Base-by-base conservation (phyloP, 331 rosid species). In the Phaseolus coccineus region DNA sequence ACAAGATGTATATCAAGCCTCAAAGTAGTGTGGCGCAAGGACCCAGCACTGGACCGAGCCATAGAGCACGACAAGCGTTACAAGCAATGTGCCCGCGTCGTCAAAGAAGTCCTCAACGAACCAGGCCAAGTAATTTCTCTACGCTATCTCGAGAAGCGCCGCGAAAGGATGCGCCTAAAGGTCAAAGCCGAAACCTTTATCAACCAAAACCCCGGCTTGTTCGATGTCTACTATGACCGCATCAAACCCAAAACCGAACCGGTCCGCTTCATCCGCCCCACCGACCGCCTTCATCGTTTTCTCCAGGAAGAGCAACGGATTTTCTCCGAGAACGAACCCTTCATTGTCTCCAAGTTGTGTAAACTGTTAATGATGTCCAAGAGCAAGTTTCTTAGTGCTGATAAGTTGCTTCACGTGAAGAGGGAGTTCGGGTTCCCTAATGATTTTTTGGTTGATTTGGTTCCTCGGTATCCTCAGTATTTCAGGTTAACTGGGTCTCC, bases 21-120 rank as follows among this genome's bases (percentile, higher is more conserved):
- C 61, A 90, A 90, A 82, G 97, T 91, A 9, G 82, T 63, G 10
- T 92, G 98, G 98, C 96, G 94, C 40, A 94, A 94, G 63, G 98
- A 94, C 87, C 76, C 0, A 11, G 24, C 71, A 9, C 88, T 94
- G 0, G 98, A 94, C 89, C 83, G 62, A 64, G 92, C 97, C 58
- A 90, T 92, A 40, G 94, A 91, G 48, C 71, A 69, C 53, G 96
- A 89, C 42, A 94, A 94, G 61, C 87, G 87, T 19, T 92, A 30
- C 80, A 92, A 83, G 71, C 87, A 88, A 66, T 89, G 94, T 33
- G 85, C 87, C 14, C 94, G 98, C 28, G 97, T 94, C 59, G 91
- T 92, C 9, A 87, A 75, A 39, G 97, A 92, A 77, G 92, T 94
- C 28, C 94, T 87, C 39, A 92, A 89, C 84, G 97, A 94, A 48